phyloP scores from a whole-genome alignment of 176 grass and related monocot species.

The Bolboschoenus planiculmis region DNA sequence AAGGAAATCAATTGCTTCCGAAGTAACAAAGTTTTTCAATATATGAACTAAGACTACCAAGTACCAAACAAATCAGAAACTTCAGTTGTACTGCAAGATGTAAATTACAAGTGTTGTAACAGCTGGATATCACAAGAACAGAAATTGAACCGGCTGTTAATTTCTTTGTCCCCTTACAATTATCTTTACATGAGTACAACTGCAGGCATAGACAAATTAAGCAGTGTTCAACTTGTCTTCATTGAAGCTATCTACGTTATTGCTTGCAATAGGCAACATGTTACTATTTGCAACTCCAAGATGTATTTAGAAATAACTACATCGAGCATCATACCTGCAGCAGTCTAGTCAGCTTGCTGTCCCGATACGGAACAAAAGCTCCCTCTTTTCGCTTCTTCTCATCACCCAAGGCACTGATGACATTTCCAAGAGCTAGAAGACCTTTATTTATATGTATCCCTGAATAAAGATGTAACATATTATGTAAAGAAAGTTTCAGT shows the following conservation, averaged over 20 bases:
- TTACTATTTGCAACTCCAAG: background rate
- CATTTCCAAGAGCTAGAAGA: conserved; percentile 43
- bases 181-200: background rate
- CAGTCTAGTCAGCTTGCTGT: conserved; percentile 48
- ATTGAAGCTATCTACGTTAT: too few relatives aligned
- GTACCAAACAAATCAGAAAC: conserved; percentile 4
- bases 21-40: background rate
- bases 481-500: background rate
- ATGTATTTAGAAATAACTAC: background rate
- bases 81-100: background rate
- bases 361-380: conserved; percentile 43
- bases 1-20: background rate
- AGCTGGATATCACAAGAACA: background rate
- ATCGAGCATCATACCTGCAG: conserved; percentile 26
- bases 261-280: background rate
- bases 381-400: conserved; percentile 52
- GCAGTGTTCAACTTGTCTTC: too few relatives aligned
- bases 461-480: background rate
- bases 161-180: background rate
- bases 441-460: conserved; percentile 52
- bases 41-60: background rate
- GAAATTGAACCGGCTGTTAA: background rate
- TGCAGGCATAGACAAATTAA: too few relatives aligned
- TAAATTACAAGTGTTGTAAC: background rate
- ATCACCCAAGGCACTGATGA: conserved; percentile 54